A percentile compares a stretch with the other conserved stretches of the same genome.
phyloP scores from a whole-genome alignment of 768 basidiomycete genomes.

The Coprinopsis sp. region DNA sequence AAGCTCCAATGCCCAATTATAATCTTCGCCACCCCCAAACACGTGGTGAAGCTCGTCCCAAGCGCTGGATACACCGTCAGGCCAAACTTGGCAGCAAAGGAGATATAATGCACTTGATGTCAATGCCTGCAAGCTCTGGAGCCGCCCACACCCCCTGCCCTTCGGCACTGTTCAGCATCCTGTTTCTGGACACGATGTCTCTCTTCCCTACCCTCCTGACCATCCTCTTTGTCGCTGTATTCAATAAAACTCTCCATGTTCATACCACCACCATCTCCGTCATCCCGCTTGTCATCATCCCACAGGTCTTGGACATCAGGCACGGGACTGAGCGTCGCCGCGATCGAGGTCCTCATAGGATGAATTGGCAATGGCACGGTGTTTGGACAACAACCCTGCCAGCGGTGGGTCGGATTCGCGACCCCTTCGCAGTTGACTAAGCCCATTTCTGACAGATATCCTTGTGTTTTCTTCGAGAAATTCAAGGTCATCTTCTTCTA shows the following conservation, averaged over 20 bases:
- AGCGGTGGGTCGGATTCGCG: constrained; percentile 69
- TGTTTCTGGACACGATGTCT: constrained; percentile 62
- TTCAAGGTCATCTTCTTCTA: constrained; percentile 95
- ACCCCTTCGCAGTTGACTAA: constrained; percentile 69
- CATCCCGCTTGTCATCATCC: constrained; percentile 71
- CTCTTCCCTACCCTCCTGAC: constrained; percentile 72
- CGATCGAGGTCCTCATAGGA: constrained; percentile 74
- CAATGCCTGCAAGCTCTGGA: constrained; percentile 74
- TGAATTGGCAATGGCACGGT: constrained; percentile 58
- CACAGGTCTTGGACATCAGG: constrained; percentile 69
- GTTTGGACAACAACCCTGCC: constrained; percentile 54
- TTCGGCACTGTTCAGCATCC: constrained; percentile 65
- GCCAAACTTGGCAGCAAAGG: constrained; percentile 2
- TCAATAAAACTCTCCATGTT: constrained; percentile 79
- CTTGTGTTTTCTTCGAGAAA: constrained; percentile 88
- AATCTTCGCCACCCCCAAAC: constrained; percentile 95
- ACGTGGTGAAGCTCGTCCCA: constrained; percentile 97
- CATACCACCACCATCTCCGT: constrained; percentile 70
- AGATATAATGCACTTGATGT: constrained; percentile 61
- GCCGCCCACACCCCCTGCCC: constrained; percentile 57
- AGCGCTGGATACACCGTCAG: constrained; percentile 47
- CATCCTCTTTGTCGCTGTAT: constrained; percentile 73
- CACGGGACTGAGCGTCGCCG: constrained; percentile 48
- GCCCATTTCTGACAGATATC: constrained; percentile 58
- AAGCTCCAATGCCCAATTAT: constrained; percentile 87